phyloP scores from a whole-genome alignment of 805 yeast species.

The Cyberlindnera nakhonratchasimensis region DNA sequence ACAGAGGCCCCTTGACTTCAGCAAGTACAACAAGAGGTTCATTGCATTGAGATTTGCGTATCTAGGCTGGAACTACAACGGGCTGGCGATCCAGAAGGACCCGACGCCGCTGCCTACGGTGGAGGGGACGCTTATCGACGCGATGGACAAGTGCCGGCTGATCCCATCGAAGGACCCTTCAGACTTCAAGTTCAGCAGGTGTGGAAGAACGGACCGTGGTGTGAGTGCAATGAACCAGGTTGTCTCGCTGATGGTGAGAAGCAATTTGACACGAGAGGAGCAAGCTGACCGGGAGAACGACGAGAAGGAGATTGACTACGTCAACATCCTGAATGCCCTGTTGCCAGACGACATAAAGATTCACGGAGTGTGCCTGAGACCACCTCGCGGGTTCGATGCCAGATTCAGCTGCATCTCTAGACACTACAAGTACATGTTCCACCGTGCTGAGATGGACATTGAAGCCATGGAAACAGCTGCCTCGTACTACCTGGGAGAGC shows the following conservation, averaged over 20 bases:
- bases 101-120: conserved; percentile 82
- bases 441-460: conserved; percentile 51
- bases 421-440: conserved; percentile 82
- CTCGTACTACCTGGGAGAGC: conserved; percentile 57
- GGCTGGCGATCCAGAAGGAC: conserved; percentile 77
- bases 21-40: conserved; percentile 57
- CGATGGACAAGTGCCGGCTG: conserved; percentile 62
- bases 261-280: conserved; percentile 59
- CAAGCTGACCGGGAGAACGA: conserved; percentile 58
- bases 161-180: conserved; percentile 57
- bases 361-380: conserved; percentile 79
- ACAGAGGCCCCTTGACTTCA: conserved; percentile 56
- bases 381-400: conserved; percentile 84
- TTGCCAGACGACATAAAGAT: conserved; percentile 80
- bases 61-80: conserved; percentile 92
- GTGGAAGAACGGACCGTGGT: conserved; percentile 96
- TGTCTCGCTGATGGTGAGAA: conserved; percentile 72
- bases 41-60: conserved; percentile 84
- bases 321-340: conserved; percentile 67
- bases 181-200: conserved; percentile 74
- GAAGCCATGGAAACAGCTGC: conserved; percentile 71
- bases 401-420: conserved; percentile 85
- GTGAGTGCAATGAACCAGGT: conserved; percentile 97
- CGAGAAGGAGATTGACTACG: conserved; percentile 67
- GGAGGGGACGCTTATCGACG: conserved; percentile 71